Evolutionary conservation across 2,329 filamentous ascomycete species (phyloP).

Genomic region (Botrytis hyacinthi): DNA sequence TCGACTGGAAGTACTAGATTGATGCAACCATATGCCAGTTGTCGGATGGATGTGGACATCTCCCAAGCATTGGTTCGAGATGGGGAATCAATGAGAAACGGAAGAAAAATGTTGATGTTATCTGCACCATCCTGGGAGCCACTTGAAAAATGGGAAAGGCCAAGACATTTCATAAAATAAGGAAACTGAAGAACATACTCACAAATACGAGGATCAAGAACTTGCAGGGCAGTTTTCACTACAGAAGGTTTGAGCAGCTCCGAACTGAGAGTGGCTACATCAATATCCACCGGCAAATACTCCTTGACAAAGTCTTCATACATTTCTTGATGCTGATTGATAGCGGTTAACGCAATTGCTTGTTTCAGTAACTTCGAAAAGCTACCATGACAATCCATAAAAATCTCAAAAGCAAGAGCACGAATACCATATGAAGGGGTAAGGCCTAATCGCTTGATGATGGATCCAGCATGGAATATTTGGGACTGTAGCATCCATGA

Average conservation of each 20-base stretch:
- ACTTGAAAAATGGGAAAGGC: slow-evolving; percentile 21
- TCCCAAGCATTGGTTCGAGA: slow-evolving; percentile 57
- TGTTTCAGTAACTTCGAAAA: slow-evolving; percentile 32
- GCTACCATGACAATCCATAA: slow-evolving; percentile 30
- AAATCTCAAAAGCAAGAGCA: slow-evolving; percentile 40
- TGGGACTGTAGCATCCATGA: slow-evolving; percentile 30
- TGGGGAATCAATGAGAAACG: slow-evolving; percentile 58
- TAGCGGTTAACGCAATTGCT: slow-evolving; percentile 28
- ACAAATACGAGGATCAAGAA: slow-evolving; percentile 49
- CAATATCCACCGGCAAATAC: slow-evolving; percentile 26
- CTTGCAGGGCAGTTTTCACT: slow-evolving; percentile 21
- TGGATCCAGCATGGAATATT: slow-evolving; percentile 44
- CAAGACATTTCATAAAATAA: slow-evolving; percentile 27
- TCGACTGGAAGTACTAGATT: slow-evolving; percentile 39
- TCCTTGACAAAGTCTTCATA: slow-evolving; percentile 33
- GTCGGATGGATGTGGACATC: slow-evolving; percentile 49
- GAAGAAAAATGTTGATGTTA: slow-evolving; percentile 56
- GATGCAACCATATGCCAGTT: slow-evolving; percentile 55
- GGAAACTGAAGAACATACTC: slow-evolving; percentile 49
- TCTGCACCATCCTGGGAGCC: slow-evolving; percentile 9
- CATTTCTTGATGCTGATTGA: slow-evolving; percentile 22
- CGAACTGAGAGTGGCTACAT: background rate
- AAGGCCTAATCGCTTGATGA: slow-evolving; percentile 48
- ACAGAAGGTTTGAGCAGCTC: background rate
- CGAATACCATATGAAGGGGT: slow-evolving; percentile 40